Base-by-base conservation (phyloP, 2,329 filamentous ascomycete species). In the Aspergillus tanneri region DNA sequence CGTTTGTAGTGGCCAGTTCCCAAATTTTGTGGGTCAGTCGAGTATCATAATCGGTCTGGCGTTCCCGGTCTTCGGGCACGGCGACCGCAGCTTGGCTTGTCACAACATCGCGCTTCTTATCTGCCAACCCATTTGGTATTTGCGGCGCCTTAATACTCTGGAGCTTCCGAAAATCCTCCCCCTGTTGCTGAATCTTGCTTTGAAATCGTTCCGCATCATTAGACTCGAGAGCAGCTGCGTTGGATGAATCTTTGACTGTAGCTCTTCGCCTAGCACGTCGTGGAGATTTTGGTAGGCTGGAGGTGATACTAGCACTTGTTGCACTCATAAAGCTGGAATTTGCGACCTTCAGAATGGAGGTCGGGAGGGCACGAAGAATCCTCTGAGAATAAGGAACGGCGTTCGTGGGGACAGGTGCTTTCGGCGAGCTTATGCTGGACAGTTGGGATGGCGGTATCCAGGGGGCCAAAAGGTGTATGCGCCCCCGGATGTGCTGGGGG, bases 291-390 rank as follows among this genome's bases (percentile, higher is more conserved):
- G 87, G 87, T 4, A 91, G 73, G 37, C 85, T 90, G 45, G 84
- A 88, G 0, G 87, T 88, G 53, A 96, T 85, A 53, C 87, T 92
- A 41, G 87, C 89, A 66, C 88, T 95, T 0, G 91, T 96, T 3
- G 90, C 88, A 21, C 85, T 88, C 84, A 99, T 92, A 72, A 97
- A 96, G 50, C 87, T 91, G 35, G 90, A 93, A 69, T 97, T 99
- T 44, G 93, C 93, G 1, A 91, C 91, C 68, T 91, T 96, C 27
- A 99, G 78, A 27, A 99, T 85, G 0, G 93, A 88, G 0, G 91
- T 92, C 0, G 93, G 93, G 0, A 99, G 77, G 0, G 90, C 90
- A 18, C 93, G 85, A 2, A 99, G 80, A 53, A 99, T 91, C 42
- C 90, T 85, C 65, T 99, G 93, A 1, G 90, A 90, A 5, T 92